Conservation (phyloP, 768 basidiomycete species). For the Naganishia vaughanmartiniae region DNA sequence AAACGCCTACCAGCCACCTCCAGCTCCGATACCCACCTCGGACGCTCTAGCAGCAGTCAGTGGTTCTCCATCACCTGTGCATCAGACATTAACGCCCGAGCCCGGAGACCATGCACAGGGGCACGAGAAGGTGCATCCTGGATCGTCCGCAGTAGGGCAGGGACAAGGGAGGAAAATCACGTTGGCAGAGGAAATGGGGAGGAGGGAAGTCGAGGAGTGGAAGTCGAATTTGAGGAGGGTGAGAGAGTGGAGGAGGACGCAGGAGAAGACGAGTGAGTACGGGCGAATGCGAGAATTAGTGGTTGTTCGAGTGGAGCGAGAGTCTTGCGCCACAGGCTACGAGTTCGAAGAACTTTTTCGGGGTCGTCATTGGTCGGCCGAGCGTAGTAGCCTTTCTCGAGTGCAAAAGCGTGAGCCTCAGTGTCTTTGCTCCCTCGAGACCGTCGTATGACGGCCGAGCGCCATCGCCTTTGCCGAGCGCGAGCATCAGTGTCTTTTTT, state of each 20-base stretch:
- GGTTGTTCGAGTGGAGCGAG: neutral
- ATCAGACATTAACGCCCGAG: neutral
- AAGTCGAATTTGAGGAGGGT: slow-evolving; percentile 44
- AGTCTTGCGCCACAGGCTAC: neutral
- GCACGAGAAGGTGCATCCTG: neutral
- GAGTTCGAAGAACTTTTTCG: neutral
- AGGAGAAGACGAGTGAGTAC: slow-evolving; percentile 34
- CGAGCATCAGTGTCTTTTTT: too few relatives aligned
- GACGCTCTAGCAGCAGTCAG: slow-evolving; percentile 9
- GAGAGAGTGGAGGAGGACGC: slow-evolving; percentile 38
- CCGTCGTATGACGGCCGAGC: too few relatives aligned
- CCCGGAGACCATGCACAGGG: neutral
- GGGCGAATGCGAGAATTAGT: neutral
- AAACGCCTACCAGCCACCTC: neutral
- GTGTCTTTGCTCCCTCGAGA: too few relatives aligned
- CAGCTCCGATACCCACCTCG: neutral
- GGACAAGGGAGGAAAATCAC: neutral
- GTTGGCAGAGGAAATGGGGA: slow-evolving; percentile 10
- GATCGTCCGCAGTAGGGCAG: neutral
- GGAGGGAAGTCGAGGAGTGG: slow-evolving; percentile 41
- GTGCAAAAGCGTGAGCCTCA: too few relatives aligned
- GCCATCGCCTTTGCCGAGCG: too few relatives aligned
- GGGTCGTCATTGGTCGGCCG: neutral
- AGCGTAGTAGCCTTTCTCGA: too few relatives aligned
- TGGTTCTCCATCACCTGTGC: slow-evolving; percentile 1